Conservation (phyloP, 1,139 yeast species). For the Diutina mesorugosa region DNA sequence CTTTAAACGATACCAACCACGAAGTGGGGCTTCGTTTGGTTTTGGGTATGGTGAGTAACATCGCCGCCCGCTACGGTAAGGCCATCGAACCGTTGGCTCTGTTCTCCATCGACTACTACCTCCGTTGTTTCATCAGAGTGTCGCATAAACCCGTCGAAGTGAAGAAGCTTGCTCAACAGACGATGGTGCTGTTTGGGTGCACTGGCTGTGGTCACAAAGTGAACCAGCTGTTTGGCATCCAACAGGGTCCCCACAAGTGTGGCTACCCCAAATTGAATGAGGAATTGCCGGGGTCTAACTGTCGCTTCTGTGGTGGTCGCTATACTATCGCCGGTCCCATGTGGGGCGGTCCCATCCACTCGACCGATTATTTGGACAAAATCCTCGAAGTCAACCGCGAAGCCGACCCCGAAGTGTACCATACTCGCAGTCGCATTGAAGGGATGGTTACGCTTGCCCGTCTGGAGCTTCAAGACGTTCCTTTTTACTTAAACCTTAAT, state of each 20-base stretch:
- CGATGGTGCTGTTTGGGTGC: constrained; percentile 75
- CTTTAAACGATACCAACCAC: constrained; percentile 74
- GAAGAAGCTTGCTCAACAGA: constrained; percentile 57
- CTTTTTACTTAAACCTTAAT: constrained; percentile 77
- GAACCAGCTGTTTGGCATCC: constrained; percentile 60
- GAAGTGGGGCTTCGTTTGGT: constrained; percentile 88
- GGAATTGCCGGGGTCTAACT: constrained; percentile 17
- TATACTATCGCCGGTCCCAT: constrained; percentile 89
- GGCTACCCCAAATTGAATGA: neutral
- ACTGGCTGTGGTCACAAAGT: constrained; percentile 72
- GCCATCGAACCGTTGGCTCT: constrained; percentile 76
- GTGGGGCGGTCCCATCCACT: constrained; percentile 81
- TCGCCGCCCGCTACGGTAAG: constrained; percentile 85
- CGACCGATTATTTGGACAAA: constrained; percentile 48
- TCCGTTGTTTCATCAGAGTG: constrained; percentile 71
- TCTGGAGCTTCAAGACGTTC: constrained; percentile 48
- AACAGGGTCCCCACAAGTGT: neutral
- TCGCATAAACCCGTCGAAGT: constrained; percentile 69
- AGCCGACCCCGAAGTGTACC: constrained; percentile 36
- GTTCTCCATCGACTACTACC: constrained; percentile 84
- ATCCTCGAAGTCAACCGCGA: constrained; percentile 42
- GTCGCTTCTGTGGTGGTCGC: constrained; percentile 57
- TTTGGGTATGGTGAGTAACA: constrained; percentile 56
- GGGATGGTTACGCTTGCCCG: constrained; percentile 86
- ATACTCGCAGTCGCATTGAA: constrained; percentile 70